Evolutionary conservation across 768 basidiomycete species (phyloP).

Genomic region (Rhizopogon vesiculosus): DNA sequence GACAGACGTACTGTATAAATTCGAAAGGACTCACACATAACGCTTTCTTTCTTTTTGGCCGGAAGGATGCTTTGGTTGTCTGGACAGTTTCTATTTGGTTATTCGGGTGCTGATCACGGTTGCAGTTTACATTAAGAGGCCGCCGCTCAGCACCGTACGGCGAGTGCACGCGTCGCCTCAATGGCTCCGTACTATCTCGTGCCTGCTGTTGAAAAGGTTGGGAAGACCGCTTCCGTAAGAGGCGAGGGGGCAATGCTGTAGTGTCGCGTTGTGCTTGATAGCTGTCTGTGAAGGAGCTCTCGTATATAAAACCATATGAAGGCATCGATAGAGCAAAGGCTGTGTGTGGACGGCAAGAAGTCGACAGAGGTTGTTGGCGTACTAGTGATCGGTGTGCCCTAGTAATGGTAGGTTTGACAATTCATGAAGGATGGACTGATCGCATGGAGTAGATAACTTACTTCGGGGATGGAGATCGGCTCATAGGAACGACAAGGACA

Average conservation of each 20-base stretch:
- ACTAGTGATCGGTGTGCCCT: neutral
- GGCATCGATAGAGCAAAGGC: too few species aligned
- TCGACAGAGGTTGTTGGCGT: neutral
- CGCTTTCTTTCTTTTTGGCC: neutral
- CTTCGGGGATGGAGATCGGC: neutral
- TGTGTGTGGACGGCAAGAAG: neutral
- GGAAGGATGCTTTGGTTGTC: neutral
- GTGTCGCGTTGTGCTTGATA: neutral
- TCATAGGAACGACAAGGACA: neutral
- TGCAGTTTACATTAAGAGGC: neutral
- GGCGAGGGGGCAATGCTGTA: neutral
- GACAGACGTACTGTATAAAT: neutral
- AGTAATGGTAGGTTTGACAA: neutral
- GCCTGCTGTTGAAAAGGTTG: neutral
- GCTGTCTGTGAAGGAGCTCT: neutral
- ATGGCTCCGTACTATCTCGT: neutral
- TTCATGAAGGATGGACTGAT: neutral
- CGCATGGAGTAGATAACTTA: neutral
- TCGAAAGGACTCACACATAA: neutral
- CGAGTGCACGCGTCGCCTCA: neutral
- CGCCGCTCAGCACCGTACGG: neutral
- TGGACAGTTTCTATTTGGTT: neutral
- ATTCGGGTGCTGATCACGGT: neutral
- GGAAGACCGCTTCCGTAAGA: neutral
- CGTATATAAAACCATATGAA: neutral